These are phyloP conservation scores for Fusarium neocosmosporiellum DNA, from an alignment of 2,329 filamentous ascomycete species.

Conservation along the genomic window DNA sequence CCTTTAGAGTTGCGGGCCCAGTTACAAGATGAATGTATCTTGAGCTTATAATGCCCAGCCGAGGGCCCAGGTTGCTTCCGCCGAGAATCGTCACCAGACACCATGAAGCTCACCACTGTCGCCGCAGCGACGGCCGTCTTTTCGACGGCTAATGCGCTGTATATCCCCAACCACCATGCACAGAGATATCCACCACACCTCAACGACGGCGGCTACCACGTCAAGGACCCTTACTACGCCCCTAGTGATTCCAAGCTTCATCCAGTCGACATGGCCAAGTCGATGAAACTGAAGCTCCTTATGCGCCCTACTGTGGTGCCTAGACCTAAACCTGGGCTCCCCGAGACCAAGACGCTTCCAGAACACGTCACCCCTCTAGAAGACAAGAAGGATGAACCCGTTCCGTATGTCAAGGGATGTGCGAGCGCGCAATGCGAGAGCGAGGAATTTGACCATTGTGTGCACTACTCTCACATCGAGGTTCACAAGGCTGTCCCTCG, in stretches of 20 bases:
- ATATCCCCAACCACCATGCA: neutral
- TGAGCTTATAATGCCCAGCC: neutral
- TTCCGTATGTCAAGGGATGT: neutral
- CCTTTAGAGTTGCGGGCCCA: neutral
- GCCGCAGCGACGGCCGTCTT: neutral
- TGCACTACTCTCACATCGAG: neutral
- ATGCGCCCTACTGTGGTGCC: neutral
- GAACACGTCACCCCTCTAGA: neutral
- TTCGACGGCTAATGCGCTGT: neutral
- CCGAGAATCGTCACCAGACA: neutral
- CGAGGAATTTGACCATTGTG: neutral
- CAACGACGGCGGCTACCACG: neutral
- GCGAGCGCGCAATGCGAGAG: neutral
- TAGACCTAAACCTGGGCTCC: neutral
- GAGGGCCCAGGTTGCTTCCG: neutral
- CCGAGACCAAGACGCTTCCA: neutral
- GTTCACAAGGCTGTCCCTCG: neutral
- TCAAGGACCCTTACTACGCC: neutral
- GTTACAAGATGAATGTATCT: neutral
- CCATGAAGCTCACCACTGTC: neutral
- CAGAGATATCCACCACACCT: neutral
- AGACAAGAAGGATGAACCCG: neutral
- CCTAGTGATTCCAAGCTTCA: neutral
- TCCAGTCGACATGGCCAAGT: neutral
- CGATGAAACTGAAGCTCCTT: too few relatives aligned